Evolutionary conservation across 1,284 basidiomycete genomes (phyloP), one percentile per base, ranked within the genome.

Genomic region (Microbotryum scabiosae): DNA sequence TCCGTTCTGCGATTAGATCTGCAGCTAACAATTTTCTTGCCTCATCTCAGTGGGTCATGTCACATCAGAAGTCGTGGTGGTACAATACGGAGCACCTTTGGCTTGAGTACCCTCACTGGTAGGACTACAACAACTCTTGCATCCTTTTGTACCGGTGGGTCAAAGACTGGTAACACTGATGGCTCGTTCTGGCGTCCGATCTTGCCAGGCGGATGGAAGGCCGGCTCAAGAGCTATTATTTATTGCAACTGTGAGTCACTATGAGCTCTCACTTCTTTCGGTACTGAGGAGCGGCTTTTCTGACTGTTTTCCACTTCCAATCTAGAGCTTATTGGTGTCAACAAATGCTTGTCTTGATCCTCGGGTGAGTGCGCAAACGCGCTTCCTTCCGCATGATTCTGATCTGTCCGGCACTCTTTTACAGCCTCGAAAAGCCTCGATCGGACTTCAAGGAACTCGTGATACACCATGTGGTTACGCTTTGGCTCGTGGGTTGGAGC

Each of bases 401-500:
- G 44, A 54, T 45, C 23, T 18, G 10, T 7, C 30, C 30, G 8
- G 30, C 30, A 30, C 7, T 30, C 1, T 7, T 30, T 30, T 30
- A 30, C 56, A 68, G 66, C 0, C 70, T 78, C 51, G 76, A 78
- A 63, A 76, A 75, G 63, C 76, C 76, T 2, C 68, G 76, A 21
- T 75, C 74, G 61, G 76, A 78, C 65, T 77, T 76, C 66, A 71
- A 74, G 52, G 76, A 77, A 64, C 73, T 77, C n/a, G 71, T 76
- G n/a, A 74, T 75, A 9, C 76, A 77, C 65, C 96, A 99, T 74
- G 71, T 92, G 52, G 91, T 98, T 55, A 97, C 96, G 0, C 80
- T 98, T 26, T 99, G 93, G 92, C 81, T 98, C 28, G 84, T 98
- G 54, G 87, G 84, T 87, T 94, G 92, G 91, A 91, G 88, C 71